Conservation (phyloP, 2,329 filamentous ascomycete genomes). For the Coniochaeta ligniaria region DNA sequence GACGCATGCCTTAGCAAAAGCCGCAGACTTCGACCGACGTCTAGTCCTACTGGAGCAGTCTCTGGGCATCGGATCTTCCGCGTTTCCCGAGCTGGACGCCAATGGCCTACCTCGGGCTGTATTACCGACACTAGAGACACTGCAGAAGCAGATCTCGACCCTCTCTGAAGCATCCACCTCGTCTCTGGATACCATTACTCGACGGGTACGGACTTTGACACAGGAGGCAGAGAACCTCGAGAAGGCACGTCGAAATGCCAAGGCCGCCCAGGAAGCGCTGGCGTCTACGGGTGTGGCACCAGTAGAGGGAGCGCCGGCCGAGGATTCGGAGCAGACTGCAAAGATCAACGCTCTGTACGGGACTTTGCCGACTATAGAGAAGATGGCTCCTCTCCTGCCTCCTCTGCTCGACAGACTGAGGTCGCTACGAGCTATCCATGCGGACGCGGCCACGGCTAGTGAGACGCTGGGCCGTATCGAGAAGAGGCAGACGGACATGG, state of each 20-base stretch:
- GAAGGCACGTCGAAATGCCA: slow-evolving; percentile 56
- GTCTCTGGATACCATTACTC: slow-evolving; percentile 65
- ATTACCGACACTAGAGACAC: slow-evolving; percentile 70
- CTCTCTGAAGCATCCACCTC: slow-evolving; percentile 66
- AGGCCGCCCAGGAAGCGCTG: slow-evolving; percentile 52
- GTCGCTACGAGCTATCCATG: slow-evolving; percentile 77
- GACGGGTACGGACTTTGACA: slow-evolving; percentile 61
- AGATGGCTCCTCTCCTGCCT: slow-evolving; percentile 75
- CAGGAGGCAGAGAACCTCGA: slow-evolving; percentile 67
- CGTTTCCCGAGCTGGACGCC: slow-evolving; percentile 53
- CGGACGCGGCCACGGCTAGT: slow-evolving; percentile 75
- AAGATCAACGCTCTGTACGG: slow-evolving; percentile 92
- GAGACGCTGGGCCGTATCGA: slow-evolving; percentile 73
- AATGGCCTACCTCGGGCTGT: slow-evolving; percentile 60
- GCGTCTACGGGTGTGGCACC: slow-evolving; percentile 33
- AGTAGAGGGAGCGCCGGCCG: slow-evolving; percentile 25
- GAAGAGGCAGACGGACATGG: slow-evolving; percentile 73
- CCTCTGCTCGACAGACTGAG: slow-evolving; percentile 78
- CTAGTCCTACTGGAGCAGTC: slow-evolving; percentile 72
- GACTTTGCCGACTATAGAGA: slow-evolving; percentile 82
- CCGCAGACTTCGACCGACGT: slow-evolving; percentile 81
- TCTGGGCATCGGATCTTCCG: slow-evolving; percentile 68
- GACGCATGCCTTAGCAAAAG: slow-evolving; percentile 67
- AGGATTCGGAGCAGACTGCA: slow-evolving; percentile 64
- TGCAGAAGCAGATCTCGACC: slow-evolving; percentile 74